phyloP scores from a whole-genome alignment of 106 monocot genomes.

The Dioscorea dumetorum region DNA sequence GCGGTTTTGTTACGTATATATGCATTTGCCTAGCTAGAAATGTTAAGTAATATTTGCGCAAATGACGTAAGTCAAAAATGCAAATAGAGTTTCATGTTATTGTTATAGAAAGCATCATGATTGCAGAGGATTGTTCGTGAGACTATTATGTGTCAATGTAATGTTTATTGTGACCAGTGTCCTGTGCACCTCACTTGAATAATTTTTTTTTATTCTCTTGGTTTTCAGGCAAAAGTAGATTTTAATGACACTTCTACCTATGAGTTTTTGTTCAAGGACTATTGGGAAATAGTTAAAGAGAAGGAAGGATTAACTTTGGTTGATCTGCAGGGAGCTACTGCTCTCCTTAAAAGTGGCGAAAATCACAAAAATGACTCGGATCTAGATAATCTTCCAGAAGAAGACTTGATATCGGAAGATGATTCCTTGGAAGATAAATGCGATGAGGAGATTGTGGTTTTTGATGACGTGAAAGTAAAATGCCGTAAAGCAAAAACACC shows the following conservation, averaged over 20 bases:
- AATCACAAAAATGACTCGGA: conserved; percentile 16
- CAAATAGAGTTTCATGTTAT: too few relatives aligned
- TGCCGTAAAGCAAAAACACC: conserved; percentile 9
- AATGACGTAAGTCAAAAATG: too few relatives aligned
- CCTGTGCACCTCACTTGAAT: too few relatives aligned
- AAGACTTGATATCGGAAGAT: conserved; percentile 14
- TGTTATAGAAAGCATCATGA: too few relatives aligned
- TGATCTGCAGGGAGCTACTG: conserved; percentile 42
- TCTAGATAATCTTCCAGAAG: conserved; percentile 21
- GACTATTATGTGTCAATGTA: too few relatives aligned
- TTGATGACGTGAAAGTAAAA: conserved; percentile 14
- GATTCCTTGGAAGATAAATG: conserved; percentile 22
- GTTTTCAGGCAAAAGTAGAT: conserved; percentile 57
- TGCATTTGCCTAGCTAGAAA: too few relatives aligned
- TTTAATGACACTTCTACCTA: conserved; percentile 46
- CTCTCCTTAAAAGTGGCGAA: conserved; percentile 32
- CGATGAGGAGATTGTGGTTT: conserved; percentile 18
- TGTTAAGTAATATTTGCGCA: too few relatives aligned
- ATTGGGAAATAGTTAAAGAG: conserved; percentile 73
- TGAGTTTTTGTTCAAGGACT: conserved; percentile 74
- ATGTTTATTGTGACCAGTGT: too few relatives aligned
- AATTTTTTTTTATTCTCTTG: neutral
- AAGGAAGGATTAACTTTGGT: conserved; percentile 41
- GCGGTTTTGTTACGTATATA: too few relatives aligned
- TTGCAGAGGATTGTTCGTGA: too few relatives aligned